phyloP scores from a whole-genome alignment of 768 basidiomycete species.

The Mycena rosella region DNA sequence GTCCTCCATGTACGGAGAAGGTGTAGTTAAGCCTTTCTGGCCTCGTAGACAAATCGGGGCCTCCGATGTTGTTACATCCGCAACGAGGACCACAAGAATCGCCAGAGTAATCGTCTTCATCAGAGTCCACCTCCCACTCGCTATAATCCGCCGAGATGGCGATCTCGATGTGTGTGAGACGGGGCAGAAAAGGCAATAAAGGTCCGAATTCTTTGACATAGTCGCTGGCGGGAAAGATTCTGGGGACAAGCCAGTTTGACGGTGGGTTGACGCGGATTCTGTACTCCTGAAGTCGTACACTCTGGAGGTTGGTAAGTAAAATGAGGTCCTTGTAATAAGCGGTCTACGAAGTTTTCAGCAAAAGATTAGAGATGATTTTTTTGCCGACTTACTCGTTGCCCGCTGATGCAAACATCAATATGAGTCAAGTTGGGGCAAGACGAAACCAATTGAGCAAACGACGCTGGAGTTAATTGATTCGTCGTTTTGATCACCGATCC shows the following conservation, averaged over 20 bases:
- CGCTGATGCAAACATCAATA: slow-evolving; percentile 8
- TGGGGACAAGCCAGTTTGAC: background rate
- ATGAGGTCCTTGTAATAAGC: background rate
- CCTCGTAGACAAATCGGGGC: background rate
- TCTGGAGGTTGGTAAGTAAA: background rate
- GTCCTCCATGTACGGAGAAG: background rate
- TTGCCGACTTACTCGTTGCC: background rate
- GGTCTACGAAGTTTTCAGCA: background rate
- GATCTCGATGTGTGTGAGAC: background rate
- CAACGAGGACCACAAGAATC: background rate
- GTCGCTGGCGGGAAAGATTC: background rate
- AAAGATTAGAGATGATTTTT: background rate
- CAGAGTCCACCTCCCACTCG: too few species aligned
- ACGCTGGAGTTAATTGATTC: background rate
- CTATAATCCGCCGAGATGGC: slow-evolving; percentile 6
- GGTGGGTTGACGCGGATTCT: background rate
- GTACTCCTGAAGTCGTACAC: slow-evolving; percentile 10
- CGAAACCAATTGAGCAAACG: background rate
- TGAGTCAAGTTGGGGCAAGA: slow-evolving; percentile 6
- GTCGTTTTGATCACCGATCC: background rate
- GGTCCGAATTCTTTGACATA: slow-evolving; percentile 1
- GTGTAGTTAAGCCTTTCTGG: background rate
- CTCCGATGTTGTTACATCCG: background rate
- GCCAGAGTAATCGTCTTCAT: background rate
- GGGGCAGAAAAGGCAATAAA: slow-evolving; percentile 3